Conservation (phyloP, 441 rosid genomes). For the Erodium trifolium region DNA sequence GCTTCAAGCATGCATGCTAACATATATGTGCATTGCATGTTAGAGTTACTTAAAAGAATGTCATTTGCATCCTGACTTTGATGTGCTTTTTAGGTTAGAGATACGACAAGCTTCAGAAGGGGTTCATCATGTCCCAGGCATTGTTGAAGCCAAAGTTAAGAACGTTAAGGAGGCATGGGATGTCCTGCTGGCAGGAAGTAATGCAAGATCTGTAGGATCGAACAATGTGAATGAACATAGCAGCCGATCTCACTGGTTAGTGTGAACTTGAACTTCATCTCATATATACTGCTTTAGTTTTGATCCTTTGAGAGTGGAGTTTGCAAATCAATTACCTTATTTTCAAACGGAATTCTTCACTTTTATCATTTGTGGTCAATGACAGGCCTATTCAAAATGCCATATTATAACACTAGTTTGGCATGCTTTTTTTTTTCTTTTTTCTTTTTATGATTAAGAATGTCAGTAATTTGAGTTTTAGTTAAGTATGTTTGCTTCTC, state of each 20-base stretch:
- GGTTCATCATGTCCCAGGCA: constrained; percentile 75
- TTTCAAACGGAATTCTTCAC: background rate
- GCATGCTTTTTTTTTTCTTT: background rate
- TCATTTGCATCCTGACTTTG: constrained; percentile 5
- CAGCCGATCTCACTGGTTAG: constrained; percentile 94
- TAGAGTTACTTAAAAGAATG: background rate
- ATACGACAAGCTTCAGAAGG: constrained; percentile 74
- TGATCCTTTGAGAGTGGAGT: background rate
- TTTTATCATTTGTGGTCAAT: background rate
- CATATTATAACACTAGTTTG: background rate
- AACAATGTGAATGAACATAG: constrained; percentile 85
- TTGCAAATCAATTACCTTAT: background rate
- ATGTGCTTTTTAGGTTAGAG: constrained; percentile 50
- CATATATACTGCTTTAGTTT: background rate
- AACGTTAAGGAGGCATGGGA: constrained; percentile 82
- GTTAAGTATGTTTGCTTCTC: background rate
- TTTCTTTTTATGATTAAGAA: background rate
- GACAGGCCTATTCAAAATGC: background rate
- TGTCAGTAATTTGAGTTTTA: too few species aligned
- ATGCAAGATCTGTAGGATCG: constrained; percentile 78
- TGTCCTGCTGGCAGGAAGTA: constrained; percentile 74
- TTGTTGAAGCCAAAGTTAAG: constrained; percentile 68
- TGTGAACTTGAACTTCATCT: background rate
- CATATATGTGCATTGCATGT: background rate
- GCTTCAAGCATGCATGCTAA: background rate